Conservation (phyloP, 768 basidiomycete species). For the Leccinum uliginosum region DNA sequence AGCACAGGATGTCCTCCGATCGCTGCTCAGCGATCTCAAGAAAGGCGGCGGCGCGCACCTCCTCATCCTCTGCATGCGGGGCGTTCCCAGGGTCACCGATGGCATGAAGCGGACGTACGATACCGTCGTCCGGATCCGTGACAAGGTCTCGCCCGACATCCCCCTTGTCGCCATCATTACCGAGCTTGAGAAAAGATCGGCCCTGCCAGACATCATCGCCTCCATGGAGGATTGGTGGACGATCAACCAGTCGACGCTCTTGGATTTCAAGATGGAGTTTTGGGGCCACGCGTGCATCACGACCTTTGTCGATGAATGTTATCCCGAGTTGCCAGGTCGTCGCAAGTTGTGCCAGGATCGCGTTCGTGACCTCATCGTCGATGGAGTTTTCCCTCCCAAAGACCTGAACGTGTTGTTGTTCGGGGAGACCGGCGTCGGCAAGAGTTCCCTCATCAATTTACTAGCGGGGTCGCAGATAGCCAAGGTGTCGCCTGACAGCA, state of each 20-base stretch:
- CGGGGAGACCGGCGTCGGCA: constrained; percentile 36
- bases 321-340: background rate
- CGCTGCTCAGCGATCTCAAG: constrained; percentile 20
- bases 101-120: background rate
- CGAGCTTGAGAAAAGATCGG: background rate
- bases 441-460: constrained; percentile 30
- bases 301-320: background rate
- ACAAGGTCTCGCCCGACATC: background rate
- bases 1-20: constrained; percentile 13
- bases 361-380: background rate
- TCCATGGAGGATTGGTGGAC: background rate
- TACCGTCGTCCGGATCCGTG: background rate
- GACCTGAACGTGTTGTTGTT: constrained; percentile 36
- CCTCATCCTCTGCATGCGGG: background rate
- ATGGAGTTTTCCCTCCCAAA: constrained; percentile 2
- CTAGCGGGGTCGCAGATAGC: constrained; percentile 26
- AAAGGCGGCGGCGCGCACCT: constrained; percentile 13
- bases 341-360: background rate
- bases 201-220: background rate
- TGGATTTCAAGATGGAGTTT: background rate
- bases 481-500: constrained; percentile 18
- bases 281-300: background rate
- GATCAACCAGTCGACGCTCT: background rate
- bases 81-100: background rate
- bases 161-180: background rate